phyloP scores from a whole-genome alignment of 2,329 filamentous ascomycete genomes.

The Colletotrichum costaricense region DNA sequence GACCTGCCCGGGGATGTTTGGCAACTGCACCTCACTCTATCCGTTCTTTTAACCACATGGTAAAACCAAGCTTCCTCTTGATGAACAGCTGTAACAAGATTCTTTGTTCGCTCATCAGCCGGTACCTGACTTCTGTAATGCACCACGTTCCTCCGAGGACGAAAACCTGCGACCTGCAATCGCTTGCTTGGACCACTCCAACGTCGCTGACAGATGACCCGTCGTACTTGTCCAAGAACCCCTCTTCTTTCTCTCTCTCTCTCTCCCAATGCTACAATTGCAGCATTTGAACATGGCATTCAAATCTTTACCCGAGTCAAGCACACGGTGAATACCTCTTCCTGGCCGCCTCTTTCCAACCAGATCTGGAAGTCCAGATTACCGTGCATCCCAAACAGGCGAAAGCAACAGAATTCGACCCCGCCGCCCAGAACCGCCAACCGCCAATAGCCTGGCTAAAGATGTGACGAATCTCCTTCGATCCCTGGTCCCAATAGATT shows the following conservation, averaged over 20 bases:
- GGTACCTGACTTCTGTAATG: conserved; percentile 28
- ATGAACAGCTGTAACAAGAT: background rate
- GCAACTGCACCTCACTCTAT: background rate
- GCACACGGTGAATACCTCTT: background rate
- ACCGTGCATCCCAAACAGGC: conserved; percentile 19
- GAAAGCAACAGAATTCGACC: conserved; percentile 2
- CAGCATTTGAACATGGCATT: background rate
- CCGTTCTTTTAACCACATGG: background rate
- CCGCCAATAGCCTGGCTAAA: conserved; percentile 21
- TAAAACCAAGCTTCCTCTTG: background rate
- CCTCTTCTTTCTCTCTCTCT: background rate
- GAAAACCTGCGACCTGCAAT: background rate
- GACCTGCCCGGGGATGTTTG: background rate
- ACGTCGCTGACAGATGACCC: background rate
- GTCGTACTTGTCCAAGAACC: background rate
- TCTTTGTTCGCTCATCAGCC: conserved; percentile 2
- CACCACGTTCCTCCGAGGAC: background rate
- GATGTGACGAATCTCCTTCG: conserved; percentile 20
- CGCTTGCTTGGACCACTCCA: background rate
- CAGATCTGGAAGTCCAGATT: conserved; percentile 22
- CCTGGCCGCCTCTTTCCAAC: background rate
- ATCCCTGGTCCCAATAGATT: conserved; percentile 7
- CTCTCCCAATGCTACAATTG: background rate
- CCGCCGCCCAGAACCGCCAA: conserved; percentile 20
- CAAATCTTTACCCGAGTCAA: background rate